These are phyloP conservation scores for Uronychia binucleata DNA, from an alignment of 73 alveolate genomes.

Conservation along the genomic window DNA sequence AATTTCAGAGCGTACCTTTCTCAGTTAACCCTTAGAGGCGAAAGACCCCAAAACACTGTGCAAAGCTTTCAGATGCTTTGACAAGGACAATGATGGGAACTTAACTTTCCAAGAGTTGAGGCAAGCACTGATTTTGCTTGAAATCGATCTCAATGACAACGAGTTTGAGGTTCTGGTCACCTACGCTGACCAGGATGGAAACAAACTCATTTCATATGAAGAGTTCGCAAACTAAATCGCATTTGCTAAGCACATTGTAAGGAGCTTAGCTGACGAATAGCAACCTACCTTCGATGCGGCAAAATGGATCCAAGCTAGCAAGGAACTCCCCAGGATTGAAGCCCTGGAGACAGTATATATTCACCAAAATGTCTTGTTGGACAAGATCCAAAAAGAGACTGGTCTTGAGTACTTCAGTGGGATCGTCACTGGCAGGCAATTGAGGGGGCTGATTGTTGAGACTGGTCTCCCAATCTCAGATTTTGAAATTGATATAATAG, in stretches of 20 bases:
- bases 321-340: slow-evolving; percentile 3
- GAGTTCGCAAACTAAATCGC: slow-evolving; percentile 41
- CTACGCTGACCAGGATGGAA: slow-evolving; percentile 42
- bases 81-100: slow-evolving; percentile 58
- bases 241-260: slow-evolving; percentile 24
- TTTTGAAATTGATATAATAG: slow-evolving; percentile 27
- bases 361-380: neutral
- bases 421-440: slow-evolving; percentile 39
- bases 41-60: slow-evolving; percentile 13
- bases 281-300: slow-evolving; percentile 32
- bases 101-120: slow-evolving; percentile 48
- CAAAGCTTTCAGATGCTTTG: slow-evolving; percentile 47
- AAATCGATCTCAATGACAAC: slow-evolving; percentile 53
- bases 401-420: slow-evolving; percentile 13
- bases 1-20: too few relatives aligned
- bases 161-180: slow-evolving; percentile 51
- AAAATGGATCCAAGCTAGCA: slow-evolving; percentile 44
- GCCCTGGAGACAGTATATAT: slow-evolving; percentile 23
- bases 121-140: slow-evolving; percentile 58
- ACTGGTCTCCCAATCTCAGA: slow-evolving; percentile 19
- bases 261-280: neutral
- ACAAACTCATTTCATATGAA: slow-evolving; percentile 1
- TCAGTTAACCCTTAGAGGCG: too few relatives aligned
- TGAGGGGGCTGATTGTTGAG: slow-evolving; percentile 25
- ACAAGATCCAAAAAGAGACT: neutral